A percentile compares a stretch with the other conserved stretches of the same genome.
These are phyloP conservation scores for Pneumocystis murina DNA, from an alignment of 1,139 yeast genomes.

Conservation along the genomic window DNA sequence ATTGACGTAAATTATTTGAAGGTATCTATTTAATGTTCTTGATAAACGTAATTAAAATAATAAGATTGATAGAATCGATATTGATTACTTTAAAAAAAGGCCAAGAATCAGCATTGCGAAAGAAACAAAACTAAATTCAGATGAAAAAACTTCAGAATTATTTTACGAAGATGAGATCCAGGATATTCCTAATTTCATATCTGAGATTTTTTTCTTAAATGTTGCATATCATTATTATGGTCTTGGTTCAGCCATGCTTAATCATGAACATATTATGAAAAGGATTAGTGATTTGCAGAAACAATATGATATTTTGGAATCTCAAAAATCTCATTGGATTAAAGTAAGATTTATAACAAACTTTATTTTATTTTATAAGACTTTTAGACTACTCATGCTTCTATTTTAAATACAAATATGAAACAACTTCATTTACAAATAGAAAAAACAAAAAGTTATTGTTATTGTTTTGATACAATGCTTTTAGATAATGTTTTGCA, in stretches of 20 bases:
- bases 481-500: slow-evolving; percentile 43
- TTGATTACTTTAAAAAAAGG: slow-evolving; percentile 41
- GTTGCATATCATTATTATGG: slow-evolving; percentile 78
- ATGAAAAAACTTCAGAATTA: slow-evolving; percentile 51
- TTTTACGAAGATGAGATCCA: slow-evolving; percentile 29
- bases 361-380: slow-evolving; percentile 16
- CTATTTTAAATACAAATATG: slow-evolving; percentile 16
- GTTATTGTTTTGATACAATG: slow-evolving; percentile 44
- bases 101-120: slow-evolving; percentile 46
- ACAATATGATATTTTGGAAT: slow-evolving; percentile 33
- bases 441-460: slow-evolving; percentile 30
- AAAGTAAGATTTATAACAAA: not conserved
- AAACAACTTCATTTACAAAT: slow-evolving; percentile 34
- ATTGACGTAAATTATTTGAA: slow-evolving; percentile 40
- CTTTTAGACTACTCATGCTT: slow-evolving; percentile 17
- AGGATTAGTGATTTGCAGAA: slow-evolving; percentile 39
- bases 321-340: slow-evolving; percentile 14
- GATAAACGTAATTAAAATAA: slow-evolving; percentile 21
- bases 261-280: slow-evolving; percentile 40
- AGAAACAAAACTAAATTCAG: slow-evolving; percentile 72
- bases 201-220: slow-evolving; percentile 73
- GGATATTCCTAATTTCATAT: slow-evolving; percentile 54
- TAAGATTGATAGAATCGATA: slow-evolving; percentile 60
- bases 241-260: slow-evolving; percentile 57
- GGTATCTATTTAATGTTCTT: slow-evolving; percentile 16